Evolutionary conservation across 306 rosid genomes (phyloP).

Genomic region (Quercus aquifolioides): DNA sequence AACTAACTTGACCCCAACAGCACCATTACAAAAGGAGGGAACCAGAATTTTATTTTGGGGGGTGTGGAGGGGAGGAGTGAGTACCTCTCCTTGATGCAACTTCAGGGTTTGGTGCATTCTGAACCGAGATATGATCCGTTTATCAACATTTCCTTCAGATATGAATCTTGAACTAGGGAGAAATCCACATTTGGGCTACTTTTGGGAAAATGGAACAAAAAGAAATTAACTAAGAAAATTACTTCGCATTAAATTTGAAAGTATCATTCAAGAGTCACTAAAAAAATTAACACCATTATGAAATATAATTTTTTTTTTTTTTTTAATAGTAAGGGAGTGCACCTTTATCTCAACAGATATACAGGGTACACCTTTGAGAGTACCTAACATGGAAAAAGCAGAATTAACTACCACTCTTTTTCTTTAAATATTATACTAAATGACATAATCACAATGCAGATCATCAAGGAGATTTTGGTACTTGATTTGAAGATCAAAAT

Average conservation of each 20-base stretch:
- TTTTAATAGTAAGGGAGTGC: neutral
- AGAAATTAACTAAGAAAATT: neutral
- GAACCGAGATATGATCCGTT: slow-evolving; percentile 68
- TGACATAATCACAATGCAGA: neutral
- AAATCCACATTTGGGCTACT: slow-evolving; percentile 89
- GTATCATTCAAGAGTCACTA: neutral
- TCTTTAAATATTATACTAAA: neutral
- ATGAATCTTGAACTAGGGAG: slow-evolving; percentile 79
- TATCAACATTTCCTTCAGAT: slow-evolving; percentile 60
- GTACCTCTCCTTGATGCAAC: slow-evolving; percentile 73
- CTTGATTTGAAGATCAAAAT: neutral
- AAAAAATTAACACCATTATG: neutral
- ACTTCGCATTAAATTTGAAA: neutral
- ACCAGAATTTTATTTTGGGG: too few relatives aligned
- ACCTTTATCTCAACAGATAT: slow-evolving; percentile 96
- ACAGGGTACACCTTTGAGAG: slow-evolving; percentile 47
- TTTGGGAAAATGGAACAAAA: slow-evolving; percentile 15
- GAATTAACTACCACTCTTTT: slow-evolving; percentile 9
- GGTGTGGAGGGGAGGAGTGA: neutral
- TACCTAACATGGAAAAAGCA: slow-evolving; percentile 46
- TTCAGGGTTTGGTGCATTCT: slow-evolving; percentile 95
- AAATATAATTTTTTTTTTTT: neutral
- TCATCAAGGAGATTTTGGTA: neutral
- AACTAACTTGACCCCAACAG: slow-evolving; percentile 2
- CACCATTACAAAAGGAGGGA: neutral